Evolutionary conservation across 768 basidiomycete genomes (phyloP), one percentile per base, ranked within the genome.

Genomic region (Phlebiopsis gigantea): DNA sequence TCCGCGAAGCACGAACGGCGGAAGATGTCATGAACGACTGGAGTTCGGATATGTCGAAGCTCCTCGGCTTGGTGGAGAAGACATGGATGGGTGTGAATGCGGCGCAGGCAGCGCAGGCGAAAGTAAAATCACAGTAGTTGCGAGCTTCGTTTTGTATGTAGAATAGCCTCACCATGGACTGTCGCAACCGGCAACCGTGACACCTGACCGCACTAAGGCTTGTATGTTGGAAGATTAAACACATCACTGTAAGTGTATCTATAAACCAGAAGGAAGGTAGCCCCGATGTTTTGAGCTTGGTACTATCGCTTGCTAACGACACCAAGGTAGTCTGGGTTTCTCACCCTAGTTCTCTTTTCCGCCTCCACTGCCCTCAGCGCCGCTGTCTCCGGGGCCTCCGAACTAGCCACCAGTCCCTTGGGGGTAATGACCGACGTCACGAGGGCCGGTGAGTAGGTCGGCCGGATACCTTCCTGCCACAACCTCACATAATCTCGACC

Each of bases 31-130:
- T 99, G 87, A 98, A 98, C 67, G 92, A 93, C 60, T 99, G 97
- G 96, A 95, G 93, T 72, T 90, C 86, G 21, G 95, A 98, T 66
- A 93, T 99, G 82, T 90, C 88, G 65, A 93, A 89, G 73, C 74
- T 99, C 66, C 77, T 99, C 58, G 82, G 88, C 17, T 72, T 97
- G 42, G 90, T 94, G 14, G 97, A 99, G 75, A 98, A 98, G 82
- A 93, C 93, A n/a, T 97, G 95, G 91, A 93, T 93, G 91, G 88
- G 88, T 34, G 87, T 93, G 81, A 93, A 93, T 62, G 90, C 91
- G 30, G 90, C 91, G 10, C 82, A 90, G 68, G 90, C 91, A 46
- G 90, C 90, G 21, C 88, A 90, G 62, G 83, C 88, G 49, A 77
- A 84, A 58, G 74, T 75, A 60, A 80, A 78, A 60, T 73, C 73